Evolutionary conservation across 1,284 basidiomycete species (phyloP), one percentile per base, ranked within the genome.

Genomic region (Trichosporon sp.): DNA sequence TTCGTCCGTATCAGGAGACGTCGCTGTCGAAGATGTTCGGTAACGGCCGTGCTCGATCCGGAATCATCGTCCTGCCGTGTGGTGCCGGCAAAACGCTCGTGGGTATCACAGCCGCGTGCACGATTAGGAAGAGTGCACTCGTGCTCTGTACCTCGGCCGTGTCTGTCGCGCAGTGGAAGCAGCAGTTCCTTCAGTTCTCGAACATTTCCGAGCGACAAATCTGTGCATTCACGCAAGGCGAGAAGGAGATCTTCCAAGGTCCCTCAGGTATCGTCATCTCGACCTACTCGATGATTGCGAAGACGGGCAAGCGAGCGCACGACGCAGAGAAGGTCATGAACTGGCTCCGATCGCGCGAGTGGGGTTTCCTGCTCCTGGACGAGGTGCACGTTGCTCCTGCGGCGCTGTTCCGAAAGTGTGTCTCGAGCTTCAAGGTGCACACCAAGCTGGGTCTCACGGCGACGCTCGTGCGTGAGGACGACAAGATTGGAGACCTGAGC

Each of bases 251-350:
- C 90, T 97, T 97, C 80, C 88, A 89, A 5, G 77, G 78, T 10
- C 78, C 78, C 1, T 92, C 93, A 65, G 95, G 95, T 58, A 95
- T 97, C 69, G 94, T 98, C 40, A 89, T 98, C 21, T 96, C 94
- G 49, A 97, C 95, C 4, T 97, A 98, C 78, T 96, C 94, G 10
- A 98, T 98, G 95, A 93, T 97, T 59, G 94, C 95, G 29, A 96
- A 96, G 76, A 93, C 92, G 2, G 90, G 92, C 72, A 96, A 96
- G 77, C 87, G 95, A 65, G 95, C 95, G 7, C 91, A 96, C 76
- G 92, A 95, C 74, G 91, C 95, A 4, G 92, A 95, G 82, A 95
- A 96, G 83, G 95, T 97, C 90, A 97, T 98, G 95, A 91, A 97
- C 71, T 98, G 96, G 77, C 80, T 98, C 59, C 91, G 91, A 29